A percentile compares a stretch with the other conserved stretches of the same genome.
phyloP scores from a whole-genome alignment of 352 stramenopile genomes.

The Pythium aquatile region DNA sequence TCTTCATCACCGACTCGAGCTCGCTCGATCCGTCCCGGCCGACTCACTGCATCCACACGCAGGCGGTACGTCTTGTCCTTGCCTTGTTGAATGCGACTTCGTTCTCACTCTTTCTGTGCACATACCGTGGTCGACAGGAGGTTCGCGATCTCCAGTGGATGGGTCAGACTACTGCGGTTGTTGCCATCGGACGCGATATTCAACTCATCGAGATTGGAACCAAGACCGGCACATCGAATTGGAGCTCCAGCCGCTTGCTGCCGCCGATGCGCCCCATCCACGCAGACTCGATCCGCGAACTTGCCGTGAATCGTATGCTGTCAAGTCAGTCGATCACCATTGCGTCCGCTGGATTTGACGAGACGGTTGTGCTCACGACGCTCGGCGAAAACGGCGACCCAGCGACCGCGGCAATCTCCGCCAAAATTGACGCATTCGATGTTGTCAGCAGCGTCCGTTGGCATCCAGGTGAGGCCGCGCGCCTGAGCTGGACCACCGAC shows the following conservation, averaged over 20 bases:
- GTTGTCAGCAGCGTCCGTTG: slow-evolving; percentile 82
- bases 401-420: slow-evolving; percentile 33
- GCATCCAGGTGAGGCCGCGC: slow-evolving; percentile 35
- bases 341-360: slow-evolving; percentile 61
- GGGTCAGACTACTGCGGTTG: slow-evolving; percentile 37
- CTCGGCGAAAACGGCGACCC: slow-evolving; percentile 43
- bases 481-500: slow-evolving; percentile 83
- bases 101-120: neutral
- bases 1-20: slow-evolving; percentile 64
- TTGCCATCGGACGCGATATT: slow-evolving; percentile 69
- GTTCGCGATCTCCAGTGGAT: slow-evolving; percentile 79
- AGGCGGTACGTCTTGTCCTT: slow-evolving; percentile 34
- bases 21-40: slow-evolving; percentile 22
- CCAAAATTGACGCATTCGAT: slow-evolving; percentile 70
- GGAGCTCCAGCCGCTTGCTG: slow-evolving; percentile 30
- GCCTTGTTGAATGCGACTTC: neutral
- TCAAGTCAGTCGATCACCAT: slow-evolving; percentile 6
- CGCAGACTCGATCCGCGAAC: slow-evolving; percentile 68
- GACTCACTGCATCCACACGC: slow-evolving; percentile 35
- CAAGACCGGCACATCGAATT: slow-evolving; percentile 7
- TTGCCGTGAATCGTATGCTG: slow-evolving; percentile 40
- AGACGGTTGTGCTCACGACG: slow-evolving; percentile 73
- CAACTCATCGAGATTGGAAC: slow-evolving; percentile 47
- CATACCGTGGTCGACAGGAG: slow-evolving; percentile 32
- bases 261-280: slow-evolving; percentile 58